These are phyloP conservation scores for Mycena capillaripes DNA, from an alignment of 768 basidiomycete genomes.

Conservation along the genomic window DNA sequence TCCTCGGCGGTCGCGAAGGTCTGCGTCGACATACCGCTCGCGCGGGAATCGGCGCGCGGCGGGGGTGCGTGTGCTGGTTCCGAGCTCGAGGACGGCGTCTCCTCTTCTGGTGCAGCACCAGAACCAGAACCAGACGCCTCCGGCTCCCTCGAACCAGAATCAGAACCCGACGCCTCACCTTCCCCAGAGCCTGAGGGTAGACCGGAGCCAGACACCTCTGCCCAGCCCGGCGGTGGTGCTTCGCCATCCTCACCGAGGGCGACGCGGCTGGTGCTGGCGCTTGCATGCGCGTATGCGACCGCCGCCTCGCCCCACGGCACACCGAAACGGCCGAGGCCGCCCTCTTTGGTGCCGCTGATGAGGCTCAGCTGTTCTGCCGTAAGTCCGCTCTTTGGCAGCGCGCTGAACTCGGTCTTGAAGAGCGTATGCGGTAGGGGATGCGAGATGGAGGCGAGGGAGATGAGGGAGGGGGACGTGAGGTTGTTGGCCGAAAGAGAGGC, in stretches of 20 bases:
- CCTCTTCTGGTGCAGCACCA: background rate
- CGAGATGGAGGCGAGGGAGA: constrained; percentile 83
- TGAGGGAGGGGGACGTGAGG: constrained; percentile 75
- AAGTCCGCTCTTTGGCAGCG: constrained; percentile 71
- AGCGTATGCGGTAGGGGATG: constrained; percentile 82
- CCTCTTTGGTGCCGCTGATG: constrained; percentile 73
- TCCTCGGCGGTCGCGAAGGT: constrained; percentile 34
- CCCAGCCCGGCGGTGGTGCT: constrained; percentile 34
- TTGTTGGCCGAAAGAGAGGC: constrained; percentile 55
- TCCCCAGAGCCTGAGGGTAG: background rate
- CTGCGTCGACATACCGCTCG: constrained; percentile 32
- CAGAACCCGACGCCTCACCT: background rate
- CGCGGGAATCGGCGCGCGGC: constrained; percentile 31
- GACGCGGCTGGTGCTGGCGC: constrained; percentile 31
- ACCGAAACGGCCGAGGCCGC: constrained; percentile 73
- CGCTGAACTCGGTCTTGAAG: constrained; percentile 75
- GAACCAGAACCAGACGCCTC: constrained; percentile 5
- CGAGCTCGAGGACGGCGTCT: background rate
- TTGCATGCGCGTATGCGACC: constrained; percentile 64
- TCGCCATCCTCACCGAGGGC: constrained; percentile 21
- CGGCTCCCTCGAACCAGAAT: background rate
- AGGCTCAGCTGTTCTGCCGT: constrained; percentile 77
- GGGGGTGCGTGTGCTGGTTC: background rate
- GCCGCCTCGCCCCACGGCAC: constrained; percentile 85
- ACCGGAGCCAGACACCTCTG: constrained; percentile 17